Evolutionary conservation across 2,329 filamentous ascomycete genomes (phyloP).

Genomic region (Aspergillus sp.): DNA sequence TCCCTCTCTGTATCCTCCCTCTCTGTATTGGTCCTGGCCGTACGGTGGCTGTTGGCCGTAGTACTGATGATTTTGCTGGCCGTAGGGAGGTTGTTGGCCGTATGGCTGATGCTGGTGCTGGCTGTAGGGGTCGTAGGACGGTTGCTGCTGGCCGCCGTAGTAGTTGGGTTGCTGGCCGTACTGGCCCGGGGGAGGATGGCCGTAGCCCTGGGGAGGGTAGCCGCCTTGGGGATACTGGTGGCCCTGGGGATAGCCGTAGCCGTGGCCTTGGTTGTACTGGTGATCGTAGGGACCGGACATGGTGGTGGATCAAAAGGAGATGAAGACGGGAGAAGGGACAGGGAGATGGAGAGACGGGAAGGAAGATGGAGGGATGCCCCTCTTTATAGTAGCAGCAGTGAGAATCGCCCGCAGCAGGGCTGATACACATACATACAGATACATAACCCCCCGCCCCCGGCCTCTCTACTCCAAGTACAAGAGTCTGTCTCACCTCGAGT

Average conservation of each 20-base stretch:
- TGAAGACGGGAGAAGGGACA: background rate
- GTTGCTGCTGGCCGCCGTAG: constrained; percentile 13
- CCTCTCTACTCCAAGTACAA: background rate
- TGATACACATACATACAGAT: too few species aligned
- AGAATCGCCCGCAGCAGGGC: too few species aligned
- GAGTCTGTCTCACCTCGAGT: too few species aligned
- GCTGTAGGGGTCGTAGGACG: constrained; percentile 10
- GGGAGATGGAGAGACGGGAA: background rate
- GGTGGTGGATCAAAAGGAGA: constrained; percentile 5
- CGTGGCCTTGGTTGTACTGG: constrained; percentile 18
- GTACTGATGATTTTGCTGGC: constrained; percentile 13
- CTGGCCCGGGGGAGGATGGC: constrained; percentile 17
- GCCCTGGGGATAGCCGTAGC: constrained; percentile 17
- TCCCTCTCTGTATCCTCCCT: constrained; percentile 9
- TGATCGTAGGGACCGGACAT: constrained; percentile 21
- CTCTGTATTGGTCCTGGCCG: constrained; percentile 2
- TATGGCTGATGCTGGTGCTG: constrained; percentile 11
- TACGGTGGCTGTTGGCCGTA: constrained; percentile 8
- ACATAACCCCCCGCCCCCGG: background rate
- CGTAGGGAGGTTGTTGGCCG: constrained; percentile 10
- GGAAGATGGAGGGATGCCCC: constrained; percentile 1
- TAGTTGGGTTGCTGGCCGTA: constrained; percentile 12
- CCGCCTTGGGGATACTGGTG: constrained; percentile 10
- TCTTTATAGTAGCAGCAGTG: background rate
- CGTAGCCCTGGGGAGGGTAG: constrained; percentile 8